Conservation (phyloP, 2,329 filamentous ascomycete genomes). For the Xylaria digitata region DNA sequence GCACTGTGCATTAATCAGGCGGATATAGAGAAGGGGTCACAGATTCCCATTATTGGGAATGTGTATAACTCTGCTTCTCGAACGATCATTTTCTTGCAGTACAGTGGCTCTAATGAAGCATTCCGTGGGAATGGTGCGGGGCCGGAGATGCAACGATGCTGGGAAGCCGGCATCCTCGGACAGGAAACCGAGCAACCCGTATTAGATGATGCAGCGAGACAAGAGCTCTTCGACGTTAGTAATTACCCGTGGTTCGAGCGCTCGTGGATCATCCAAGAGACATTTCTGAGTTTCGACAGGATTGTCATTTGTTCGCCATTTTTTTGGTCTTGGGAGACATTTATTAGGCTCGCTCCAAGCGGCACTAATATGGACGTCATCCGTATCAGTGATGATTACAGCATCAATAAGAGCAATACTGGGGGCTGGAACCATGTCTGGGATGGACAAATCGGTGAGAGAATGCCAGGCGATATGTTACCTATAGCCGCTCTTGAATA, state of each 20-base stretch:
- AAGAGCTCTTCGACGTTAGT: neutral
- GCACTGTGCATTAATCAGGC: conserved; percentile 37
- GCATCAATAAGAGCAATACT: conserved; percentile 13
- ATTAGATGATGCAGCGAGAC: conserved; percentile 9
- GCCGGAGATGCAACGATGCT: conserved; percentile 15
- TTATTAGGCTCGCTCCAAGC: neutral
- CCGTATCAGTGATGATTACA: conserved; percentile 13
- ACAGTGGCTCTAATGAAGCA: conserved; percentile 8
- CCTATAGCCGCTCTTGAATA: conserved; percentile 11
- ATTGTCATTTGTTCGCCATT: conserved; percentile 12
- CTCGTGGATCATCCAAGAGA: conserved; percentile 16
- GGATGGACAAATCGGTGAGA: conserved; percentile 9
- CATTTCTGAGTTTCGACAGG: conserved; percentile 10
- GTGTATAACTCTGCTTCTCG: conserved; percentile 29
- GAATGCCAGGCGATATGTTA: conserved; percentile 20
- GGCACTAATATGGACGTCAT: neutral
- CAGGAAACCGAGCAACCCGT: neutral
- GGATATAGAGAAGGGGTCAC: conserved; percentile 21
- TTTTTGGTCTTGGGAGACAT: conserved; percentile 12
- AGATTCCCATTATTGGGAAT: conserved; percentile 31
- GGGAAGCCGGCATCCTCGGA: neutral
- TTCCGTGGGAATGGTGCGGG: conserved; percentile 11
- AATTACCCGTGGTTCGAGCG: conserved; percentile 13
- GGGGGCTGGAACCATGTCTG: conserved; percentile 18
- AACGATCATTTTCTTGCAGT: conserved; percentile 10